phyloP scores from a whole-genome alignment of 1,284 basidiomycete species.

The Pisolithus thermaeus region DNA sequence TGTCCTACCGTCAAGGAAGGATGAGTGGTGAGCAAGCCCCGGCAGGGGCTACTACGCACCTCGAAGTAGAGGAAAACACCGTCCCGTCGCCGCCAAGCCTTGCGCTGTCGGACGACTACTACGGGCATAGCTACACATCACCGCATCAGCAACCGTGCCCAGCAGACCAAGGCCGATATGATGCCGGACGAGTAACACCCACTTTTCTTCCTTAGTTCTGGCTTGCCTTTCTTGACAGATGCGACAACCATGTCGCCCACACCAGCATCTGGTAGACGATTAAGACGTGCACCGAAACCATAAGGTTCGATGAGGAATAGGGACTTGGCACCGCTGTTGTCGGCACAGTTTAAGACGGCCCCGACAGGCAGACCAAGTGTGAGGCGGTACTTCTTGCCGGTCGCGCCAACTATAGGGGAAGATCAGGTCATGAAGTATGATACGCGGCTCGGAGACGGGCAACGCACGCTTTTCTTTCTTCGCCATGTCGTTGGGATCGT shows the following conservation, averaged over 20 bases:
- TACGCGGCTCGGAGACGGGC: neutral
- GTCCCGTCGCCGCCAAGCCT: constrained; percentile 96
- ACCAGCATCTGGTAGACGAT: constrained; percentile 96
- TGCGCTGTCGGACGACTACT: constrained; percentile 96
- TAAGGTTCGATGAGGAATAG: constrained; percentile 88
- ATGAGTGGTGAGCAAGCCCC: neutral
- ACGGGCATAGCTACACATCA: constrained; percentile 82
- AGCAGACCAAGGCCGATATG: neutral
- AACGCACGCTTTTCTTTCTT: constrained; percentile 19
- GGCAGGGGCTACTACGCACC: constrained; percentile 34
- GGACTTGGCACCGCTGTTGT: constrained; percentile 99
- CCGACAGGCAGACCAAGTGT: constrained; percentile 97
- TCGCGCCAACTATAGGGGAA: constrained; percentile 27
- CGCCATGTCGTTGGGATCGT: constrained; percentile 14
- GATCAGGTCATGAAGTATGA: neutral
- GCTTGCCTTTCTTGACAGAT: constrained; percentile 99
- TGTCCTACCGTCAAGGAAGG: neutral
- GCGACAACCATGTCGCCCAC: constrained; percentile 99
- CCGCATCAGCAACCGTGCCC: constrained; percentile 5
- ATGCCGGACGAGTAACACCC: constrained; percentile 28
- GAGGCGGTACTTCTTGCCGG: constrained; percentile 97
- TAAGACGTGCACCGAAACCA: constrained; percentile 93
- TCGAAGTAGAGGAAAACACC: constrained; percentile 99
- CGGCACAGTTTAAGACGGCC: constrained; percentile 98
- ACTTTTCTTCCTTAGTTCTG: constrained; percentile 99